These are phyloP conservation scores for Phytophthora fragariae DNA, from an alignment of 352 stramenopile genomes.

Conservation along the genomic window DNA sequence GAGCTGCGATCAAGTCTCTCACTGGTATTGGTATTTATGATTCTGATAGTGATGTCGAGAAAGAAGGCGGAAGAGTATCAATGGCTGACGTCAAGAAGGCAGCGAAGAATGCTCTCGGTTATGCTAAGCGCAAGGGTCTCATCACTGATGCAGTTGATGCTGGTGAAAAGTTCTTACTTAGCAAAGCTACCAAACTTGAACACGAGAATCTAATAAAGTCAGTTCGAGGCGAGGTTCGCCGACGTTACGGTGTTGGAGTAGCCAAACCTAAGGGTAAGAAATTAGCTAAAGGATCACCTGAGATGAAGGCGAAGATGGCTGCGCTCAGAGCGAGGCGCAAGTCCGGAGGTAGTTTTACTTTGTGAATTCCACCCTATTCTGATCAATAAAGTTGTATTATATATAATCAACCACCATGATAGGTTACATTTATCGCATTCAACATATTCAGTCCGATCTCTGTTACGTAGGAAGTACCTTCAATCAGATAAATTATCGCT, in stretches of 20 bases:
- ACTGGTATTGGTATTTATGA: not conserved
- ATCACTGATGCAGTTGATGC: too few relatives aligned
- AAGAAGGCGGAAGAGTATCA: not conserved
- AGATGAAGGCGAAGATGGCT: not conserved
- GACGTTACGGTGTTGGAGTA: not conserved
- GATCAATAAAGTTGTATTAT: not conserved
- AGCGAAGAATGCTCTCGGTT: too few relatives aligned
- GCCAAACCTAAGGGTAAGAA: not conserved
- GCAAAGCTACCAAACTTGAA: not conserved
- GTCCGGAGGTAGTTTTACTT: not conserved
- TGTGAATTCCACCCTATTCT: too few relatives aligned
- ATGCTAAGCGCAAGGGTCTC: too few relatives aligned
- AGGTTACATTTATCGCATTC: not conserved
- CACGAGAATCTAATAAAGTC: not conserved
- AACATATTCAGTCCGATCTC: not conserved
- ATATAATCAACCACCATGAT: not conserved
- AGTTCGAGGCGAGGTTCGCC: not conserved
- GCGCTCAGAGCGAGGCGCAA: not conserved
- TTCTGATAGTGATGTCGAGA: not conserved
- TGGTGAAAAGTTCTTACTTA: too few relatives aligned
- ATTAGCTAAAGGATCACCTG: not conserved
- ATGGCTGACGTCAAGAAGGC: too few relatives aligned
- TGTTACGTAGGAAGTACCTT: not conserved
- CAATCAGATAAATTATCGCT: not conserved
- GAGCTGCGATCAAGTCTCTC: not conserved